Evolutionary conservation across 2,329 filamentous ascomycete genomes (phyloP), one percentile per base, ranked within the genome.

Genomic region (Daldinia sp.): DNA sequence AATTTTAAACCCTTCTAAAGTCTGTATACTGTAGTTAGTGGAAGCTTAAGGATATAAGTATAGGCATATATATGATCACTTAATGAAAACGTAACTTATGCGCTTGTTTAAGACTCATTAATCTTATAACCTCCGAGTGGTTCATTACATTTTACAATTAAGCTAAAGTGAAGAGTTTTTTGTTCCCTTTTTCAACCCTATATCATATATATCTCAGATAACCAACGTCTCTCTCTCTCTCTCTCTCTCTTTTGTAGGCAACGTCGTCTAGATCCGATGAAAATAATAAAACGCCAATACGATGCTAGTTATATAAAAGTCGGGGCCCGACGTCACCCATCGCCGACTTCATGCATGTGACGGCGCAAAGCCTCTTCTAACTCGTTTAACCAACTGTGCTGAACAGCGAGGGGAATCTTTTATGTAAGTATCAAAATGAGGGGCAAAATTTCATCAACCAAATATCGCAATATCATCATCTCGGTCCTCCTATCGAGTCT

Each of bases 401-500:
- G 44, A 48, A 10, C 12, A 48, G 26, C 6, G 15, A 13, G 46
- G 26, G 46, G 26, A 28, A 51, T 30, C 26, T 26, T 51, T 33
- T 51, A 30, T 50, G 3, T 2, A 23, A 23, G 20, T 12, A 51
- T 51, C 44, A 51, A 51, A 51, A 51, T 10, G n/a, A 30, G 46
- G 6, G 33, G n/a, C 18, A 57, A 39, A 18, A 35, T 35, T 35
- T 35, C 10, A 41, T 56, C n/a, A 56, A 23, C 35, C 15, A 41
- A 56, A 41, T 30, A 44, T 13, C 23, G 15, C 28, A 7, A 26
- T 7, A 26, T 6, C 9, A 6, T 33, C 35, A 13, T 4, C 35
- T 2, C 13, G 10, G 1, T 12, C 35, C 12, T 4, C 10, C n/a
- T 75, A 76, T 41, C 73, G 72, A 66, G 83, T 78, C 82, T 89